A percentile compares a stretch with the other conserved stretches of the same genome.
Conservation (phyloP, 768 basidiomycete genomes). For the Serendipita sp. region DNA sequence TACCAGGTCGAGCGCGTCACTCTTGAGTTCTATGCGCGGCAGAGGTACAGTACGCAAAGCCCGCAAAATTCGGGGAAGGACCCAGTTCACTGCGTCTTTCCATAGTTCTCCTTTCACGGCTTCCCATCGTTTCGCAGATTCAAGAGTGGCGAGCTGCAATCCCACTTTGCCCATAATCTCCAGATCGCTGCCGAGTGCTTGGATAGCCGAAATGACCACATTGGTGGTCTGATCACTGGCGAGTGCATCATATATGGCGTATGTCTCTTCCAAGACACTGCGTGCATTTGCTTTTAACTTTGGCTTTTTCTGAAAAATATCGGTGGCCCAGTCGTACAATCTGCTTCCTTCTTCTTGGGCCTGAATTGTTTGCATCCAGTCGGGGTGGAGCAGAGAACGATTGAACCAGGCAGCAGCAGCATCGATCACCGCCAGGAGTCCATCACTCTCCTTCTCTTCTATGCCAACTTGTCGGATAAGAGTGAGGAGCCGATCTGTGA, state of each 20-base stretch:
- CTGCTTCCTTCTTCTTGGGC: neutral
- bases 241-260: constrained; percentile 11
- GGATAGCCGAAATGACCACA: constrained; percentile 11
- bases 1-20: constrained; percentile 12
- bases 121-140: constrained; percentile 6
- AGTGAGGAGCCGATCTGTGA: neutral
- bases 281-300: constrained; percentile 10
- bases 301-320: neutral
- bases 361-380: neutral
- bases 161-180: constrained; percentile 1
- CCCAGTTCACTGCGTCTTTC: constrained; percentile 12
- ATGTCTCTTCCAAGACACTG: constrained; percentile 10
- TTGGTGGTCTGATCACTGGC: constrained; percentile 12
- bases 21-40: constrained; percentile 17
- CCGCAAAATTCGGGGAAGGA: constrained; percentile 15
- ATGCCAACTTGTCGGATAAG: neutral
- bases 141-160: neutral
- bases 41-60: constrained; percentile 15
- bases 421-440: neutral
- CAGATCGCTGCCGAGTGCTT: constrained; percentile 4
- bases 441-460: neutral
- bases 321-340: neutral
- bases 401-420: neutral
- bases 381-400: neutral
- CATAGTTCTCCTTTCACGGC: constrained; percentile 4